Evolutionary conservation across 2,329 filamentous ascomycete species (phyloP), one percentile per base, ranked within the genome.

Genomic region (Cryphonectria parasitica): DNA sequence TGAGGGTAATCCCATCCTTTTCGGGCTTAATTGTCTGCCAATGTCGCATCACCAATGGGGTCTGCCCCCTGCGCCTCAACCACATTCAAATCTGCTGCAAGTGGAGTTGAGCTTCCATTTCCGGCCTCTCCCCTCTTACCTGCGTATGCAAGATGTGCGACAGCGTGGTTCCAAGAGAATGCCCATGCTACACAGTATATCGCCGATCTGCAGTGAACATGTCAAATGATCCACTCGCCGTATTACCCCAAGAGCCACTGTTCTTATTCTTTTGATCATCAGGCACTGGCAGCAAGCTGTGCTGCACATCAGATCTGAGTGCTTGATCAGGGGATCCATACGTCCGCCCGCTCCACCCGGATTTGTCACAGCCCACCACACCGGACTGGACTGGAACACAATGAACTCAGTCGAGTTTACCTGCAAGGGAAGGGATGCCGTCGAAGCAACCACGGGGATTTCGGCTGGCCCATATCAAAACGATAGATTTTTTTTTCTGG

Each of bases 31-130:
- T 61, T 19, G 31, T n/a, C 28, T 31, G 31, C 56, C 31, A 36
- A 17, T 31, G 56, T 36, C 58, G n/a, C 58, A 36, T 39, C 58
- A 61, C 22, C 58, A 22, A 61, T 61, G 58, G 58, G 58, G n/a
- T 39, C 58, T 36, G 58, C 58, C 34, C 34, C 34, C 56, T 34
- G 31, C 31, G 56, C 31, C 58, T n/a, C 17, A 11, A 61, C 58
- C 58, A 61, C 17, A 4, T n/a, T 39, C 22, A 61, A 36, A 61
- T 61, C 34, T 61, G 28, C 54, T 58, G 54, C 25, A 25, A 58
- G 28, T 49, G 54, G 28, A 19, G n/a, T 31, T 15, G 54, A 19
- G 25, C 54, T 31, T 34, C 28, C 13, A 56, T 8, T 28, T 28
- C 52, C 25, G 52, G n/a, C 49, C n/a, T 25, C 49, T 54, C 49